Conservation (phyloP, 192 early-diverging fungal genomes). For the Lobosporangium transversale region DNA sequence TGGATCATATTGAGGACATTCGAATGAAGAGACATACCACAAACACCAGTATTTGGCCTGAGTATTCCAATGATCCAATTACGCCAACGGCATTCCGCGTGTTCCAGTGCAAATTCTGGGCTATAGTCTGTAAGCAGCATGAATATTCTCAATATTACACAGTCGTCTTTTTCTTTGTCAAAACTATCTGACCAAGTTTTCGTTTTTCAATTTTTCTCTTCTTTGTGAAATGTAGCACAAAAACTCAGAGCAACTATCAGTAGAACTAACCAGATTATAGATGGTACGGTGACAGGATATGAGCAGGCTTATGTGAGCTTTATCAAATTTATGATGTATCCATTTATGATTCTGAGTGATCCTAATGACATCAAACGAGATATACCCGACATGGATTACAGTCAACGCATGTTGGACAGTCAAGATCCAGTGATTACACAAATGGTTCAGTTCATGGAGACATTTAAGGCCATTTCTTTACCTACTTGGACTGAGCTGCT, state of each 20-base stretch:
- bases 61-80: constrained; percentile 4
- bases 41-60: constrained; percentile 7
- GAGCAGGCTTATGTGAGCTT: constrained; percentile 5
- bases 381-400: background rate
- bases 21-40: constrained; percentile 10
- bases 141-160: too few species aligned
- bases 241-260: constrained; percentile 18
- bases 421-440: background rate
- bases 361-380: background rate
- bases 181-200: too few species aligned
- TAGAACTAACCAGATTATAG: constrained; percentile 22
- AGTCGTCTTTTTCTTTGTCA: too few species aligned
- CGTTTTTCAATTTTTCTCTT: background rate
- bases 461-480: constrained; percentile 11
- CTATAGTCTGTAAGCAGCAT: constrained; percentile 22
- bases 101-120: constrained; percentile 40
- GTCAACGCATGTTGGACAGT: constrained; percentile 8
- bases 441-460: constrained; percentile 1
- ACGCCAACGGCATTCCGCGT: constrained; percentile 9
- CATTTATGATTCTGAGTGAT: constrained; percentile 14
- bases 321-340: constrained; percentile 15
- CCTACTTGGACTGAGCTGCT: constrained; percentile 19
- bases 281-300: constrained; percentile 4
- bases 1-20: constrained; percentile 36
- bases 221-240: constrained; percentile 5